Percentiles rank a stretch among this genome's conserved stretches.
phyloP scores from a whole-genome alignment of 257 asterid genomes.

The Solanum bulbocastanum region DNA sequence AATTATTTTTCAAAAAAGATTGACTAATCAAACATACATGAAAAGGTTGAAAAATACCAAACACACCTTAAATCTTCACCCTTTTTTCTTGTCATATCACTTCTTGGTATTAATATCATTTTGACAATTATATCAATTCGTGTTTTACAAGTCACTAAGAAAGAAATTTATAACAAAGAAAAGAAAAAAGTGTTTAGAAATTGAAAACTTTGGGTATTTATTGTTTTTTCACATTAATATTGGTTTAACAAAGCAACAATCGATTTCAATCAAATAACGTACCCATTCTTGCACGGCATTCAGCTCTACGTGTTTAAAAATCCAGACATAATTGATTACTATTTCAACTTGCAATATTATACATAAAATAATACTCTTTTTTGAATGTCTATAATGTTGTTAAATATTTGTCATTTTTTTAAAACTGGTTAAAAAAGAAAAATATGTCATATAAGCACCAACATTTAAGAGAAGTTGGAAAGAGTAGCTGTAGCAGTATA shows the following conservation, averaged over 20 bases:
- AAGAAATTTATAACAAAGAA: neutral
- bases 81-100: neutral
- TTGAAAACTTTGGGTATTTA: neutral
- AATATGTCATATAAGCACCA: too few species aligned
- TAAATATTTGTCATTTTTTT: too few species aligned
- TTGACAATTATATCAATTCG: neutral
- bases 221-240: neutral
- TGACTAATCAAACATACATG: neutral
- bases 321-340: neutral
- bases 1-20: too few species aligned
- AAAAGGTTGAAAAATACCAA: too few species aligned
- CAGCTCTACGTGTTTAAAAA: neutral
- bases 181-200: neutral
- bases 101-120: neutral
- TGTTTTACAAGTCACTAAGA: neutral
- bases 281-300: neutral
- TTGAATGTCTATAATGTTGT: neutral
- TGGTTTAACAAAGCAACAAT: neutral
- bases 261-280: neutral
- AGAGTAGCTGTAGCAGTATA: neutral
- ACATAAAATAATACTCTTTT: neutral
- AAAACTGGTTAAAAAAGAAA: too few species aligned
- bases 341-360: neutral
- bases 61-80: neutral
- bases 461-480: too few species aligned